Conservation (phyloP, 2,329 filamentous ascomycete genomes). For the Juglanconis oblonga region DNA sequence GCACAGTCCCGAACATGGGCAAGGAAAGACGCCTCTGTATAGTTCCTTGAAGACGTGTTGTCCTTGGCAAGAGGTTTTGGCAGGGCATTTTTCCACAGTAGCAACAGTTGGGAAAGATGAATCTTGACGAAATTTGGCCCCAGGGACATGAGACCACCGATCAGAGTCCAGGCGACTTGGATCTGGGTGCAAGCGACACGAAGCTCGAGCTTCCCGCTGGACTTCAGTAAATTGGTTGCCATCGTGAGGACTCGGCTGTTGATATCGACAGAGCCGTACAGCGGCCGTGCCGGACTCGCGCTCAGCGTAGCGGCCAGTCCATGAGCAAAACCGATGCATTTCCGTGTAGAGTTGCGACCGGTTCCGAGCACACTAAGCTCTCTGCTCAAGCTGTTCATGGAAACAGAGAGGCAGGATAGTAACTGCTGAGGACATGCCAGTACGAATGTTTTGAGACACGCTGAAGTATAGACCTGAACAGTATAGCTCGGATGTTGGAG, state of each 20-base stretch:
- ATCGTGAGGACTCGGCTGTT: conserved; percentile 89
- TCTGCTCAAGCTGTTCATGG: conserved; percentile 89
- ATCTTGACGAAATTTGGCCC: conserved; percentile 99
- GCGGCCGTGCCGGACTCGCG: conserved; percentile 79
- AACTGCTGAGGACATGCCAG: conserved; percentile 90
- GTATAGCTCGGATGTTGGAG: conserved; percentile 94
- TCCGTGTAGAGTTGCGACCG: conserved; percentile 73
- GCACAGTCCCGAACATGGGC: conserved; percentile 95
- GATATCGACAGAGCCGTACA: conserved; percentile 94
- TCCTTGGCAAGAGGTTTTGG: conserved; percentile 93
- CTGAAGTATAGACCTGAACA: conserved; percentile 85
- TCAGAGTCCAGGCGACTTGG: conserved; percentile 95
- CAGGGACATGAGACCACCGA: conserved; percentile 93
- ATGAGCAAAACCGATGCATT: conserved; percentile 88
- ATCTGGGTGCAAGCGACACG: conserved; percentile 91
- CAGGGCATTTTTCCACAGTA: conserved; percentile 96
- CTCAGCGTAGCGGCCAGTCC: conserved; percentile 88
- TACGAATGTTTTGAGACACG: conserved; percentile 83
- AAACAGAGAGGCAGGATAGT: conserved; percentile 85
- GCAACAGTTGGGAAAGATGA: conserved; percentile 85
- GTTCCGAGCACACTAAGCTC: conserved; percentile 77
- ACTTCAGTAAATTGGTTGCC: conserved; percentile 88
- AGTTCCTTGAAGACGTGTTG: conserved; percentile 77
- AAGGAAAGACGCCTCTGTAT: conserved; percentile 87
- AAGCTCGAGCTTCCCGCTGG: conserved; percentile 85